Evolutionary conservation across 441 rosid species (phyloP), one percentile per base, ranked within the genome.

Genomic region (Croton laevigatus): DNA sequence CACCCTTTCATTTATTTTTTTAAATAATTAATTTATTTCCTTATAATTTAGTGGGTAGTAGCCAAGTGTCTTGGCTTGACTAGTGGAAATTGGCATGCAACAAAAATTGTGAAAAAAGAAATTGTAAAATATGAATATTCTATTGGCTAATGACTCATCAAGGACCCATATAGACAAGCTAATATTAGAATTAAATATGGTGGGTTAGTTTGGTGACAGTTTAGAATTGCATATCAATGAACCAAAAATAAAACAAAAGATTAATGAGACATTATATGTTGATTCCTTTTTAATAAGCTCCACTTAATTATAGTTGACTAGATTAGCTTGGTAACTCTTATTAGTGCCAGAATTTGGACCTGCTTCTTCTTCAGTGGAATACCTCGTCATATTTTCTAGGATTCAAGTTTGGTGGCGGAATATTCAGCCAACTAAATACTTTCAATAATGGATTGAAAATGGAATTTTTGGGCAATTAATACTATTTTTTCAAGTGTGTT

Each of bases 141-240:
- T 60, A 80, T 66, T 79, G 81, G 82, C 70, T 67, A 63, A 73
- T 75, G 83, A 77, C 80, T 77, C 83, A 75, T 72, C 65, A 54
- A 32, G 59, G 65, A 49, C 66, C 8, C 9, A 46, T 51, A 0
- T 9, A 17, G 14, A 59, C 48, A 65, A 44, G 14, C 11, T 34
- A 58, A 37, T 62, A 45, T 66, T 40, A 60, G 58, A 68, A 59
- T 58, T 22, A 27, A 51, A 11, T 14, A 49, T 53, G 78, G 57
- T 54, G 75, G 80, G 20, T 67, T 71, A 60, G 76, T 71, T 59
- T 51, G 51, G 13, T 59, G 62, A 49, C 60, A 63, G 32, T 11
- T 73, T 72, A 32, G 38, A 68, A 71, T 19, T 68, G 16, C 60
- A 68, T 62, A 71, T 72, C 0, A 45, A 64, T 55, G 52, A 34